Evolutionary conservation across 108 stramenopile species (phyloP), one percentile per base, ranked within the genome.

Genomic region (Skeletonema grethae): DNA sequence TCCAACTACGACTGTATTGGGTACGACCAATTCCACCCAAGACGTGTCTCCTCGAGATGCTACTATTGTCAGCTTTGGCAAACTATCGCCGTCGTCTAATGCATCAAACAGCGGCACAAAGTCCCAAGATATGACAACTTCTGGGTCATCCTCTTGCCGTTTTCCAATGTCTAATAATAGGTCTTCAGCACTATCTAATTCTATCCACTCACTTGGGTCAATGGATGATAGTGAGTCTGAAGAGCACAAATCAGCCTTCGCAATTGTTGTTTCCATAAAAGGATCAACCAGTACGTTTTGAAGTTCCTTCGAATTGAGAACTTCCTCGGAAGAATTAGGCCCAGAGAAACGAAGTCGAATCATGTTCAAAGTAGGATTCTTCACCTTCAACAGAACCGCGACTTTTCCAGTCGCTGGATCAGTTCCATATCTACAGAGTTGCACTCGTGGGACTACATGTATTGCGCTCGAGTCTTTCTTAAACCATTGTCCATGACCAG

Each of bases 401-500:
- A 36, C 64, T 10, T 41, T 66, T 9, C 76, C 71, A 61, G 58
- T 31, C 10, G 65, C 41, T 16, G 55, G 9, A 41, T 74, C 73
- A 35, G 57, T 68, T 15, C 77, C 85, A 48, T 82, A 65, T 18
- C 46, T 69, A 9, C 68, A 68, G 1, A 90, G 65, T 18, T 79
- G 65, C 5, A 91, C 81, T 34, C 86, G 69, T 10, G 93, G 93
- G 9, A 94, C 67, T 15, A 86, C 86, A 58, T 90, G 86, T 22
- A 91, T 77, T n/a, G 90, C 93, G 75, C 89, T 91, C 15, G 90
- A 88, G 67, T 94, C 93, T 75, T 91, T 60, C 18, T 76, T 75
- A 58, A 24, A 89, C 95, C 95, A 94, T 68, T 92, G 90, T 0
- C 91, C 92, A 61, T 89, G 91, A 12, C 90, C 90, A 8, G 84